Evolutionary conservation across 495 filamentous ascomycete species (phyloP), one percentile per base, ranked within the genome.

Genomic region (Articulospora tetracladia): DNA sequence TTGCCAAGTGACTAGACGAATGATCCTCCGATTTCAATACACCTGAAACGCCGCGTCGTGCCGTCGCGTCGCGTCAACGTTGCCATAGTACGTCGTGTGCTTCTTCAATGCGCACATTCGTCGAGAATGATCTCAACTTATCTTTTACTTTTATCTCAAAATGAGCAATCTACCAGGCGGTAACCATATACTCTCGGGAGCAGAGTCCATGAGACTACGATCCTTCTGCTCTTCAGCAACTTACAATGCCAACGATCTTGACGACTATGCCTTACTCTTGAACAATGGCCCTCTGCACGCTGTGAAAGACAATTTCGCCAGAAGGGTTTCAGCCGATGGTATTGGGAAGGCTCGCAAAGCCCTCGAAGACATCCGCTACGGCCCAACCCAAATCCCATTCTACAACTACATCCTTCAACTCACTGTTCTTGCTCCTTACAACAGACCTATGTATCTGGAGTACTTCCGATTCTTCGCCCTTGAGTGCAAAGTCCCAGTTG

Each of bases 381-480:
- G 55, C 22, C 32, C 55, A 4, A 57, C 32, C n/a, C 46, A 48
- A 48, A 28, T 57, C 26, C 20, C 55, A 3, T 36, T 57, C 6
- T 57, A 39, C 26, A 57, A 57, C 39, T 57, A 39, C 55, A 4
- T 57, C 19, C 55, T 47, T 8, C 55, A 57, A 23, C 55, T 57
- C 39, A 57, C 55, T 11, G 12, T 57, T n/a, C 55, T 57, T 17
- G 44, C 39, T 24, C 39, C 55, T 10, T 23, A 32, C n/a, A 19
- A 28, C 13, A 32, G 55, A 26, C 3, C 6, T 10, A 15, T 57
- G 23, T 57, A 47, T 8, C 20, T 53, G 2, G 7, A 46, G 34
- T 22, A 24, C 23, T 4, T 32, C 11, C 55, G 32, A 13, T 57
- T 25, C 27, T 32, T 57, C 25, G 55, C 55, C 22, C 55, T 57